Percentiles rank a stretch among this genome's conserved stretches.
These are phyloP conservation scores for Gynandropsis gynandra DNA, from an alignment of 345 rosid species.

Conservation along the genomic window DNA sequence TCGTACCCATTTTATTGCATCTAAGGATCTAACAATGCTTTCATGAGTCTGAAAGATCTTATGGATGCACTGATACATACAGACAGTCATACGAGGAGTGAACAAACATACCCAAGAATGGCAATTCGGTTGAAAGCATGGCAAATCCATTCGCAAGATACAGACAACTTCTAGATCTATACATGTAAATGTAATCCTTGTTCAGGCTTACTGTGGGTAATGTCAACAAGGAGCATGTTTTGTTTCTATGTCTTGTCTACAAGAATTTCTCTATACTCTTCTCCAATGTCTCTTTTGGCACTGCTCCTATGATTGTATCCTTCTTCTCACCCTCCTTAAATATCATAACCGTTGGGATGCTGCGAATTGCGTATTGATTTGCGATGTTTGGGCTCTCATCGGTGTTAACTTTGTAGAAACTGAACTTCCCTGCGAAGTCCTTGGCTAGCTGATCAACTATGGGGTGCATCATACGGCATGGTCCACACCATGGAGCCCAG, in stretches of 20 bases:
- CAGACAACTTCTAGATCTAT: no score
- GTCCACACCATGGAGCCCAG: constrained; percentile 91
- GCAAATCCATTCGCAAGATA: no score
- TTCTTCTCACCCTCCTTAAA: constrained; percentile 67
- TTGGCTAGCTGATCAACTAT: constrained; percentile 45
- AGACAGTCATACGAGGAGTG: no score
- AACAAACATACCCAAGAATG: no score
- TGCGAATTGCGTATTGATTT: constrained; percentile 52
- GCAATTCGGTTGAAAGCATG: no score
- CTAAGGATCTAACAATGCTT: no score
- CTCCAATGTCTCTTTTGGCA: constrained; percentile 56
- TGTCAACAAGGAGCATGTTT: not conserved
- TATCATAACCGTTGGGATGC: constrained; percentile 61
- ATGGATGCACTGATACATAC: no score
- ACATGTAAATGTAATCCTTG: no score
- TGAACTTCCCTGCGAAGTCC: constrained; percentile 58
- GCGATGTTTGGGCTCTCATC: constrained; percentile 57
- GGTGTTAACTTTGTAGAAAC: constrained; percentile 61
- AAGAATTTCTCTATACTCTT: constrained; percentile 57
- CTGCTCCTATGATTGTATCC: constrained; percentile 67
- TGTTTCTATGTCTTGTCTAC: constrained; percentile 23
- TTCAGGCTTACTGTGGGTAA: no score
- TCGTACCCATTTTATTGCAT: no score
- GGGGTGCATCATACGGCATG: constrained; percentile 69
- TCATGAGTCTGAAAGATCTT: no score